phyloP scores from a whole-genome alignment of 2,329 filamentous ascomycete genomes.

The Microsporum canis region DNA sequence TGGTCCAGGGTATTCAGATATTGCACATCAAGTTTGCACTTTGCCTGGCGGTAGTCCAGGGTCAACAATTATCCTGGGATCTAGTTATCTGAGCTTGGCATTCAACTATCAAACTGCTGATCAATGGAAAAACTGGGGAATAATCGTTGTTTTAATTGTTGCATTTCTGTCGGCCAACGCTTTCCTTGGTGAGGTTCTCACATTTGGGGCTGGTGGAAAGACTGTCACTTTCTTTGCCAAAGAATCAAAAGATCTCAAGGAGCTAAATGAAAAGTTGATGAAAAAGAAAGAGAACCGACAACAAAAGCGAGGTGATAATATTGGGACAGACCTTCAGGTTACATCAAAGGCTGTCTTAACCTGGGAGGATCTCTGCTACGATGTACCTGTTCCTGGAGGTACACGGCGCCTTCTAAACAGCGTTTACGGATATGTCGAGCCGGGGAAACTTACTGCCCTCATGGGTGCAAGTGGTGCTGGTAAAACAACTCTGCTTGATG shows the following conservation, averaged over 20 bases:
- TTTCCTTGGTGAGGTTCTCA: constrained; percentile 30
- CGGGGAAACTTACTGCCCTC: constrained; percentile 77
- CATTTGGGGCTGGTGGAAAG: constrained; percentile 32
- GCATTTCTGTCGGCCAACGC: constrained; percentile 43
- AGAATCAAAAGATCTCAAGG: constrained; percentile 25
- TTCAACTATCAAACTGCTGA: constrained; percentile 49
- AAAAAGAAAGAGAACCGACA: constrained; percentile 30
- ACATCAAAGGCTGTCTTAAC: constrained; percentile 56
- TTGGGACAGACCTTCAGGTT: constrained; percentile 35
- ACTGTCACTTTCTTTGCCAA: constrained; percentile 34
- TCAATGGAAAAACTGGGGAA: constrained; percentile 60
- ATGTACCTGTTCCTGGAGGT: constrained; percentile 68
- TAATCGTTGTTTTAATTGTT: constrained; percentile 54
- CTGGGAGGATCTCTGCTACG: constrained; percentile 74
- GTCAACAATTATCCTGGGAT: constrained; percentile 43
- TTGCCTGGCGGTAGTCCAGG: constrained; percentile 49
- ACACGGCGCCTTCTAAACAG: constrained; percentile 68
- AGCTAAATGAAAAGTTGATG: constrained; percentile 28
- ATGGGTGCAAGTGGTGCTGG: constrained; percentile 88
- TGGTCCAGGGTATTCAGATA: constrained; percentile 29
- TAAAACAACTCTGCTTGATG: constrained; percentile 82
- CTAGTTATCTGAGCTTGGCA: constrained; percentile 43
- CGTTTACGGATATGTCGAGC: constrained; percentile 88
- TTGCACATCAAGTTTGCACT: constrained; percentile 49
- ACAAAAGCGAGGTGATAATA: constrained; percentile 24